Conservation (phyloP, 441 rosid species). For the Dalechampia spathulata region DNA sequence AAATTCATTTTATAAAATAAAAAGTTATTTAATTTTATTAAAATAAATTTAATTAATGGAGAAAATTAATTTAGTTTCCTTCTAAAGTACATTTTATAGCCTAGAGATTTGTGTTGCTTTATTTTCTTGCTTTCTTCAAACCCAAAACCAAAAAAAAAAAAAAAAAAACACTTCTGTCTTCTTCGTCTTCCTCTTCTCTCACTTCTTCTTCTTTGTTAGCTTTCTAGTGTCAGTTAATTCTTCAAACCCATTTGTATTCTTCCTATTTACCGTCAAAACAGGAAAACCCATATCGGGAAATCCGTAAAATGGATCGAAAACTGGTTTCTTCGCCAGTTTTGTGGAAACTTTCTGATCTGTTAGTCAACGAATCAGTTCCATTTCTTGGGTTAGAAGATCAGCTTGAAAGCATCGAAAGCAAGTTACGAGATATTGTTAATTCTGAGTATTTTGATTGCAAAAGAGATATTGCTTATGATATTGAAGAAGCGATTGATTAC, state of each 20-base stretch:
- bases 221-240: neutral
- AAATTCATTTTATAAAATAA: too few species aligned
- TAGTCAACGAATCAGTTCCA: constrained; percentile 3
- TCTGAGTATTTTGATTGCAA: constrained; percentile 16
- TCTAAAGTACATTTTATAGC: neutral
- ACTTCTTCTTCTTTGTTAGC: neutral
- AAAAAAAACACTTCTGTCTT: neutral
- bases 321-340: constrained; percentile 12
- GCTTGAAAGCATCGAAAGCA: constrained; percentile 11
- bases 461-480: constrained; percentile 12
- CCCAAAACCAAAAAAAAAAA: neutral
- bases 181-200: neutral
- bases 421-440: constrained; percentile 14
- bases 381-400: constrained; percentile 12
- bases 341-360: constrained; percentile 12
- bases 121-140: neutral
- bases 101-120: neutral
- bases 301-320: constrained; percentile 6
- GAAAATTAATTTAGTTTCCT: too few species aligned
- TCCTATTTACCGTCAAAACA: neutral
- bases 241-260: neutral
- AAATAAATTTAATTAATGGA: too few species aligned
- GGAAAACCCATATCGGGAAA: neutral
- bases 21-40: too few species aligned
- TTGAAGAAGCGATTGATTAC: constrained; percentile 15